Evolutionary conservation across 2,329 filamentous ascomycete genomes (phyloP).

Genomic region (Podosphaera fusca): DNA sequence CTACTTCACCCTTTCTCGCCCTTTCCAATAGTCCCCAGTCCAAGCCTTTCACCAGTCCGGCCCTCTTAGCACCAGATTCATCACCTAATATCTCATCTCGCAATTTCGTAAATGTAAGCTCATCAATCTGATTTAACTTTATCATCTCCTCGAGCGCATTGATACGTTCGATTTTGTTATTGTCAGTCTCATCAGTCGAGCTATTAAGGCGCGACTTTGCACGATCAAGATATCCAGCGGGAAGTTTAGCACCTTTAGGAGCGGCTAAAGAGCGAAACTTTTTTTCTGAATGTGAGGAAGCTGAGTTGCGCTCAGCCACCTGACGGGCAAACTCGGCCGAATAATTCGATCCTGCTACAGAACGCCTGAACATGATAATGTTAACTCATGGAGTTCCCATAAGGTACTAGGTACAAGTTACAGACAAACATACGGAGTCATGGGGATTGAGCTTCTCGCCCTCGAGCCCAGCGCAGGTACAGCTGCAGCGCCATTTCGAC

Average conservation of each 20-base stretch:
- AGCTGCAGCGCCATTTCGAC: constrained; percentile 24
- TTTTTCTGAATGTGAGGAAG: constrained; percentile 29
- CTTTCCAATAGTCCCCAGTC: constrained; percentile 62
- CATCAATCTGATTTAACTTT: constrained; percentile 66
- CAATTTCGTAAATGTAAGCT: constrained; percentile 52
- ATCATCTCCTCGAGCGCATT: constrained; percentile 60
- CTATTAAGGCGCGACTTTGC: constrained; percentile 37
- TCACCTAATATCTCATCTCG: constrained; percentile 62
- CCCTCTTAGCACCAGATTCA: constrained; percentile 38
- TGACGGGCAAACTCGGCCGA: constrained; percentile 56
- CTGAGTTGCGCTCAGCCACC: constrained; percentile 41
- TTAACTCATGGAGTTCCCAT: not conserved
- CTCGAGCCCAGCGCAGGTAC: constrained; percentile 46
- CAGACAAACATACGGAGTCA: constrained; percentile 54
- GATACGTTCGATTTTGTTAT: constrained; percentile 40
- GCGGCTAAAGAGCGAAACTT: constrained; percentile 51
- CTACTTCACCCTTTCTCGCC: constrained; percentile 43
- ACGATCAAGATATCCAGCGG: constrained; percentile 65
- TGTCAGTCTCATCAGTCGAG: constrained; percentile 19
- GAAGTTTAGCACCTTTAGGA: constrained; percentile 64
- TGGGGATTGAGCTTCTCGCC: constrained; percentile 61
- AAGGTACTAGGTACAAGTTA: not conserved
- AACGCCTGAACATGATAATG: constrained; percentile 5
- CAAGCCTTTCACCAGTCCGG: constrained; percentile 76
- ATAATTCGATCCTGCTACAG: constrained; percentile 6